These are phyloP conservation scores for Striga hermonthica DNA, from an alignment of 305 asterid genomes.

Conservation along the genomic window DNA sequence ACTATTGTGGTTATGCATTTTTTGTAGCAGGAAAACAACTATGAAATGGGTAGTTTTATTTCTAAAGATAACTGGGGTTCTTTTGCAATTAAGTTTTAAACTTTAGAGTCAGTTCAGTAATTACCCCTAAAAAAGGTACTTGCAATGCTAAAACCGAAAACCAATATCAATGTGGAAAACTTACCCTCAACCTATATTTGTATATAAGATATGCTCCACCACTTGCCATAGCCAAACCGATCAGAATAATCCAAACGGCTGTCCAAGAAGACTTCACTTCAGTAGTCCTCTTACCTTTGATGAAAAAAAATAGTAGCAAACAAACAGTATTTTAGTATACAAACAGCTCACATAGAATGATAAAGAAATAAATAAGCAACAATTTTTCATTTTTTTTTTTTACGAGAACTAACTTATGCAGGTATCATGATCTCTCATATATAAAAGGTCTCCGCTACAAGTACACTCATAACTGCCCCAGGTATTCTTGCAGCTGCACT, in stretches of 20 bases:
- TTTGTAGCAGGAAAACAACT: no score
- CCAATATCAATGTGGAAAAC: constrained; percentile 30
- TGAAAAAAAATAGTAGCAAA: constrained; percentile 28
- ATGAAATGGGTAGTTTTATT: not conserved
- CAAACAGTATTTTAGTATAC: not conserved
- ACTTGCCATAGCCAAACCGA: constrained; percentile 57
- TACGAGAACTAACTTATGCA: constrained; percentile 74
- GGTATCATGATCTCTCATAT: constrained; percentile 86
- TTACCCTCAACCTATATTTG: constrained; percentile 78
- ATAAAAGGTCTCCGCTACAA: constrained; percentile 71
- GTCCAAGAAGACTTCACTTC: constrained; percentile 75
- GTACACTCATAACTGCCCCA: constrained; percentile 95
- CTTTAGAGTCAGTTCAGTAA: no score
- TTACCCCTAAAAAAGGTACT: not conserved
- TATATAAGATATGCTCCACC: constrained; percentile 77
- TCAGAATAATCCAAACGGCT: constrained; percentile 65
- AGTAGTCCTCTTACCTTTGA: constrained; percentile 56
- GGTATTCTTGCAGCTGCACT: constrained; percentile 80
- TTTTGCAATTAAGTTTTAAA: not conserved
- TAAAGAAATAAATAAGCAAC: not conserved
- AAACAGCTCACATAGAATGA: constrained; percentile 9
- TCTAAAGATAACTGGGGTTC: not conserved
- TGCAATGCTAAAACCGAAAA: not conserved
- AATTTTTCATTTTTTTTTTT: no score
- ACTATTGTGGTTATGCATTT: no score